A percentile compares a stretch with the other conserved stretches of the same genome.
Evolutionary conservation across 768 basidiomycete genomes (phyloP).

Genomic region (Chlorophyllum brunneum): DNA sequence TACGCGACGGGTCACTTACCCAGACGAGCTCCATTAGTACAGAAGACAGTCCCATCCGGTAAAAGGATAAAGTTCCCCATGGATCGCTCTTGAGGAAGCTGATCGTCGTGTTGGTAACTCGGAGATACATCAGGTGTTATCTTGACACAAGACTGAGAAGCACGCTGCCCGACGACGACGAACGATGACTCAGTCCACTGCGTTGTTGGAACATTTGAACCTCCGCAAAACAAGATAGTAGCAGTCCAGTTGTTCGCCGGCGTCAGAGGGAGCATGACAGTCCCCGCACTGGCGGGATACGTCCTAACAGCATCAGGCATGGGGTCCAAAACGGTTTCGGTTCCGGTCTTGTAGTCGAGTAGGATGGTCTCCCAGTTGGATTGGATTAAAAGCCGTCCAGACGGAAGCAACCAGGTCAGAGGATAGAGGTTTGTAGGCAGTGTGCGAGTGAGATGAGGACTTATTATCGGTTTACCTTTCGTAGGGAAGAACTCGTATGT

Average conservation of each 20-base stretch:
- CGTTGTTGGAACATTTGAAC: constrained; percentile 48
- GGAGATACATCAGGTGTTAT: constrained; percentile 67
- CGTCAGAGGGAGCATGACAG: constrained; percentile 74
- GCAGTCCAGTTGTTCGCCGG: constrained; percentile 81
- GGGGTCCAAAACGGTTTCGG: constrained; percentile 54
- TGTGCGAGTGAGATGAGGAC: constrained; percentile 61
- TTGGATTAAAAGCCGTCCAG: constrained; percentile 56
- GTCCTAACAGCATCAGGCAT: constrained; percentile 64
- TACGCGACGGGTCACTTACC: constrained; percentile 37
- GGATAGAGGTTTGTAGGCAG: constrained; percentile 76
- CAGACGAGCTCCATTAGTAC: constrained; percentile 60
- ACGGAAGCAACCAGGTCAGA: constrained; percentile 67
- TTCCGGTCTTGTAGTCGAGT: constrained; percentile 54
- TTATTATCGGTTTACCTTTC: constrained; percentile 44
- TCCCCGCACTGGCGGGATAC: constrained; percentile 76
- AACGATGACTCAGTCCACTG: constrained; percentile 27
- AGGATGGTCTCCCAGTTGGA: constrained; percentile 60
- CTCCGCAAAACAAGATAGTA: constrained; percentile 81
- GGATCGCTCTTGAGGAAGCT: constrained; percentile 58
- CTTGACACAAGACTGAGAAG: constrained; percentile 71
- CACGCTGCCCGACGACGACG: constrained; percentile 45
- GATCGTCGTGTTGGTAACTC: constrained; percentile 59
- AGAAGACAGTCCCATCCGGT: constrained; percentile 64
- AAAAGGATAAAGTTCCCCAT: constrained; percentile 74
- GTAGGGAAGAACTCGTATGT: constrained; percentile 79